Evolutionary conservation across 2,329 filamentous ascomycete genomes (phyloP).

Genomic region (Metarhizium rileyi): DNA sequence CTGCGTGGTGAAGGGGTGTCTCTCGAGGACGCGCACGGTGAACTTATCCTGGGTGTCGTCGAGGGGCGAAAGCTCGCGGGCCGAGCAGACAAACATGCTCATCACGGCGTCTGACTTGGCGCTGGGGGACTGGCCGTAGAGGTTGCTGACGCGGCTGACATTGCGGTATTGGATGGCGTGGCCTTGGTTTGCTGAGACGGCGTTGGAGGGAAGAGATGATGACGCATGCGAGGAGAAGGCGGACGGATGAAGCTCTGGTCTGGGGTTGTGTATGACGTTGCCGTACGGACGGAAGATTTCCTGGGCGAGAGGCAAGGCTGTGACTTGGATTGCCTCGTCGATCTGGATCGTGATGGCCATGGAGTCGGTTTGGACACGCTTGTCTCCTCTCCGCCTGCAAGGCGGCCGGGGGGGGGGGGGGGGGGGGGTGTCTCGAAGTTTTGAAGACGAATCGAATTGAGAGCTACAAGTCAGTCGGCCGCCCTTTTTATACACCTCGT

Average conservation of each 20-base stretch:
- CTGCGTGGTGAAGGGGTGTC: constrained; percentile 90
- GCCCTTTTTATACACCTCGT: too few species aligned
- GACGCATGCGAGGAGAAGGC: constrained; percentile 31
- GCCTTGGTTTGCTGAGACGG: constrained; percentile 69
- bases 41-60: constrained; percentile 31
- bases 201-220: constrained; percentile 30
- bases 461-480: too few species aligned
- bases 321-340: constrained; percentile 28
- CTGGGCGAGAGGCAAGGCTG: constrained; percentile 56
- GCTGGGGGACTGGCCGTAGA: constrained; percentile 59
- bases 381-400: too few species aligned
- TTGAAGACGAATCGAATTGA: too few species aligned
- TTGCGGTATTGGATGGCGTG: constrained; percentile 78
- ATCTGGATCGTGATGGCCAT: constrained; percentile 19
- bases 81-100: constrained; percentile 79
- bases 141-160: constrained; percentile 63
- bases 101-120: constrained; percentile 48
- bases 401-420: too few species aligned
- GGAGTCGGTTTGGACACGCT: neutral
- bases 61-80: constrained; percentile 17
- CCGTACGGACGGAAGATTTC: constrained; percentile 70
- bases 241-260: constrained; percentile 43
- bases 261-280: constrained; percentile 69
- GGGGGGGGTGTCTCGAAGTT: too few species aligned
- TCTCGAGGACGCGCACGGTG: constrained; percentile 63